Base-by-base conservation (phyloP, 495 filamentous ascomycete genomes). In the Clohesyomyces aquaticus region DNA sequence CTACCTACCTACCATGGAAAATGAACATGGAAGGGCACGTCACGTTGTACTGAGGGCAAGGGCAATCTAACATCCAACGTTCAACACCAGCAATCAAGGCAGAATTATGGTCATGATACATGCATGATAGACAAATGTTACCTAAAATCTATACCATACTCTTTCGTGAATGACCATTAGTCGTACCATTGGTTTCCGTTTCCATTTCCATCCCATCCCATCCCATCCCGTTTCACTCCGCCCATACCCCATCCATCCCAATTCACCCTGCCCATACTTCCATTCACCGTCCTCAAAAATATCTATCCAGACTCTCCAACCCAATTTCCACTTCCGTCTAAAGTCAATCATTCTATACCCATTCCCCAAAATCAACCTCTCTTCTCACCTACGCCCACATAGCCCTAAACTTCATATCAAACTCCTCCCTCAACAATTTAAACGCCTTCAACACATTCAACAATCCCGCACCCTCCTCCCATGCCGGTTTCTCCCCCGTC, bases 401-500 rank as follows among this genome's bases (percentile, higher is more conserved):
- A 46, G 78, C 81, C 61, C 60, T 80, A 75, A 91, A 90, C 74
- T 88, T 89, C 28, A 73, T 73, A 66, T 90, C 82, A 71, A 91
- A 91, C 65, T 85, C 82, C 27, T 56, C 64, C 64, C 79, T 80
- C 63, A 91, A 70, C 74, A 76, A 72, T 48, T 68, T 72, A 63
- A 91, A 84, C 4, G 79, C 82, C 69, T 74, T 75, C 22, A 84
- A 78, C 6, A 88, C 84, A 58, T 83, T 80, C 65, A 80, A 71
- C 55, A 89, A 70, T 6, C 82, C 80, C 45, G 76, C 46, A 18
- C 65, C 69, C 27, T 67, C 70, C 29, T 62, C 74, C 45, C 58
- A 63, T 23, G 69, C 64, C 2, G 69, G 57, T 48, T 53, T 55
- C 16, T 53, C 63, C 11, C 41, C 41, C 41, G 51, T n/a, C 65